Evolutionary conservation across 2,329 filamentous ascomycete genomes (phyloP).

Genomic region (Pestalotiopsis sp.): DNA sequence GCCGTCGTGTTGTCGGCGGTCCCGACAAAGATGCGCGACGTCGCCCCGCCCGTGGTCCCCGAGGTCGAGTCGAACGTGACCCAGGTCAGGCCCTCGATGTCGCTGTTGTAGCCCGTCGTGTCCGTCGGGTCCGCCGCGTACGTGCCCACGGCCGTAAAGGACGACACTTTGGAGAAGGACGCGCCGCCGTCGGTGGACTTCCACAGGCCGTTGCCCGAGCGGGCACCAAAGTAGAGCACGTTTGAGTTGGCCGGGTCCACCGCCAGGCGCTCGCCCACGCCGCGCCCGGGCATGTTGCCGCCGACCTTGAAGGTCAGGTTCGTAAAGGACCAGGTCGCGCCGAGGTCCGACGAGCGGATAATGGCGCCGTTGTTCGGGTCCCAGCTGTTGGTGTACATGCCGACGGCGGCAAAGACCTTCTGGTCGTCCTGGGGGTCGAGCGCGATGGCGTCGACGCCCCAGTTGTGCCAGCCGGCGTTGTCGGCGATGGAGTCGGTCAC

Average conservation of each 20-base stretch:
- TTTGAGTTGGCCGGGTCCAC: conserved; percentile 58
- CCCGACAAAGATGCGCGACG: conserved; percentile 57
- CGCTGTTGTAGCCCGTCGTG: conserved; percentile 42
- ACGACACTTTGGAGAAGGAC: conserved; percentile 52
- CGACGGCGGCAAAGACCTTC: conserved; percentile 53
- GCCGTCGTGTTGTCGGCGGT: conserved; percentile 52
- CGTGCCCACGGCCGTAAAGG: conserved; percentile 51
- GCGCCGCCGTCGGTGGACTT: conserved; percentile 57
- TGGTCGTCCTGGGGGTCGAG: conserved; percentile 53
- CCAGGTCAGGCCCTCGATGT: conserved; percentile 49
- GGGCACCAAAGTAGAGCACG: conserved; percentile 58
- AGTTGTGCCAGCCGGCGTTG: conserved; percentile 49
- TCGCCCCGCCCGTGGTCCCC: conserved; percentile 41
- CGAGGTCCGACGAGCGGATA: conserved; percentile 53
- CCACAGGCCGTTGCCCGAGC: conserved; percentile 59
- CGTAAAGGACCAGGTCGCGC: conserved; percentile 50
- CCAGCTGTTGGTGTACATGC: conserved; percentile 61
- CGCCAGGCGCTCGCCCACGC: conserved; percentile 58
- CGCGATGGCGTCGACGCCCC: conserved; percentile 58
- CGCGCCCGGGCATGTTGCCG: conserved; percentile 62
- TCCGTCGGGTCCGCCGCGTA: conserved; percentile 47
- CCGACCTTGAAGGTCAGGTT: conserved; percentile 59
- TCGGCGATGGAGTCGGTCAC: conserved; percentile 48
- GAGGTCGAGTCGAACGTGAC: conserved; percentile 58
- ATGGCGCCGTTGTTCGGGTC: conserved; percentile 57